These are phyloP conservation scores for Jacaranda copaia DNA, from an alignment of 257 asterid species.

Conservation along the genomic window DNA sequence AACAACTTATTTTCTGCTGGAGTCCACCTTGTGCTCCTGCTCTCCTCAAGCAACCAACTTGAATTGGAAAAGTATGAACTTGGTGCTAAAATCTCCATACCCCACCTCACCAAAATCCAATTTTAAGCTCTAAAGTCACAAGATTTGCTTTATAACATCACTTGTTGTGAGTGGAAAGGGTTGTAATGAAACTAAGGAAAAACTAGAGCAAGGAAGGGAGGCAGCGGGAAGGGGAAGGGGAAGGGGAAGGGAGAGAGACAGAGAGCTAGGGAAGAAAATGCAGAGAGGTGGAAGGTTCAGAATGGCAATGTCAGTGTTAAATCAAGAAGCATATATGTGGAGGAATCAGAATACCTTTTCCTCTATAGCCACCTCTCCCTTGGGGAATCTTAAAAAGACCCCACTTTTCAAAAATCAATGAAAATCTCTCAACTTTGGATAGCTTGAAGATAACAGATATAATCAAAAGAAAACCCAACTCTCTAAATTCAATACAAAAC, in stretches of 20 bases:
- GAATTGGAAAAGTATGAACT: conserved; percentile 60
- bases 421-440: conserved; percentile 45
- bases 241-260: conserved; percentile 23
- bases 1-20: conserved; percentile 86
- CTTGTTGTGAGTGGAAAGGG: neutral
- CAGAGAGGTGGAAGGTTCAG: conserved; percentile 42
- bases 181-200: conserved; percentile 35
- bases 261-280: conserved; percentile 33
- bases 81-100: conserved; percentile 86
- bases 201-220: neutral
- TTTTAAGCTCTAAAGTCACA: neutral
- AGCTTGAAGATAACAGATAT: conserved; percentile 30
- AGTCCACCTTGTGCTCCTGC: conserved; percentile 73
- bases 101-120: conserved; percentile 55
- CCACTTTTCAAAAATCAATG: conserved; percentile 52
- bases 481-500: conserved; percentile 3
- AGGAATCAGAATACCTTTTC: conserved; percentile 81
- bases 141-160: conserved; percentile 19
- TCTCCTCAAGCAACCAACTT: conserved; percentile 66
- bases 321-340: conserved; percentile 59
- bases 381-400: conserved; percentile 72
- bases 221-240: neutral
- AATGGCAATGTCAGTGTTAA: conserved; percentile 63
- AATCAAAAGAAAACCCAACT: conserved; percentile 14
- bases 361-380: conserved; percentile 62